Evolutionary conservation across 1,284 basidiomycete species (phyloP).

Genomic region (Ustilago hordei): DNA sequence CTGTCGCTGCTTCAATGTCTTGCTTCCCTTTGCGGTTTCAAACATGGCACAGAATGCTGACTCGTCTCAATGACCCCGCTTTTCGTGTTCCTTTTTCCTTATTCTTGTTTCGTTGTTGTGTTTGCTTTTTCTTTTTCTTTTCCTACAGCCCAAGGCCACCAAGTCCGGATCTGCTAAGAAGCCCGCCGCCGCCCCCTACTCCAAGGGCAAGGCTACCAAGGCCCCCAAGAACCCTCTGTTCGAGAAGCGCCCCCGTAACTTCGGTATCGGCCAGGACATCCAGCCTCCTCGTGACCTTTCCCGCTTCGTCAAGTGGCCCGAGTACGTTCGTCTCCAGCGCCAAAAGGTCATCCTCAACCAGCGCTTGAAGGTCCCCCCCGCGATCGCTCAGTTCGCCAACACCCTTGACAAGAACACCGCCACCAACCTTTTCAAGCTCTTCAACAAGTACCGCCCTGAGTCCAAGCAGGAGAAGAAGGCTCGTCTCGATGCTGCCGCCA

Average conservation of each 20-base stretch:
- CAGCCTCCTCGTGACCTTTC: conserved; percentile 90
- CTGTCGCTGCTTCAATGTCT: conserved; percentile 37
- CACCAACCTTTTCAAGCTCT: conserved; percentile 95
- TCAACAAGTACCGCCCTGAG: conserved; percentile 96
- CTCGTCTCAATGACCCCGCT: conserved; percentile 68
- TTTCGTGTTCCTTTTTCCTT: conserved; percentile 10
- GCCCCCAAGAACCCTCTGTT: conserved; percentile 94
- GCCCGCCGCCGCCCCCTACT: conserved; percentile 64
- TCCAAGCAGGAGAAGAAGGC: conserved; percentile 97
- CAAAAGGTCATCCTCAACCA: conserved; percentile 99
- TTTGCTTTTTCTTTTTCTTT: conserved; percentile 14
- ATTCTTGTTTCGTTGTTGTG: conserved; percentile 3
- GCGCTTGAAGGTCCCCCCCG: conserved; percentile 97
- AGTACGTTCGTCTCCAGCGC: conserved; percentile 97
- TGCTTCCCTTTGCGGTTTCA: conserved; percentile 42
- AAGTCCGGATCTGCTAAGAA: conserved; percentile 66
- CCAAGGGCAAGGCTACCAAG: conserved; percentile 70
- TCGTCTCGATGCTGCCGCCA: conserved; percentile 83
- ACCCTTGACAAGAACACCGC: conserved; percentile 99
- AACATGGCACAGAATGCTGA: conserved; percentile 58
- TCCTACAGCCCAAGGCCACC: conserved; percentile 66
- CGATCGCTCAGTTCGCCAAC: conserved; percentile 97
- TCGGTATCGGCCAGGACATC: conserved; percentile 96
- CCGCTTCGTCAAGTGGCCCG: conserved; percentile 99
- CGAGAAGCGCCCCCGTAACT: conserved; percentile 89